Base-by-base conservation (phyloP, 2,329 filamentous ascomycete genomes). In the Pleomassaria siparia region DNA sequence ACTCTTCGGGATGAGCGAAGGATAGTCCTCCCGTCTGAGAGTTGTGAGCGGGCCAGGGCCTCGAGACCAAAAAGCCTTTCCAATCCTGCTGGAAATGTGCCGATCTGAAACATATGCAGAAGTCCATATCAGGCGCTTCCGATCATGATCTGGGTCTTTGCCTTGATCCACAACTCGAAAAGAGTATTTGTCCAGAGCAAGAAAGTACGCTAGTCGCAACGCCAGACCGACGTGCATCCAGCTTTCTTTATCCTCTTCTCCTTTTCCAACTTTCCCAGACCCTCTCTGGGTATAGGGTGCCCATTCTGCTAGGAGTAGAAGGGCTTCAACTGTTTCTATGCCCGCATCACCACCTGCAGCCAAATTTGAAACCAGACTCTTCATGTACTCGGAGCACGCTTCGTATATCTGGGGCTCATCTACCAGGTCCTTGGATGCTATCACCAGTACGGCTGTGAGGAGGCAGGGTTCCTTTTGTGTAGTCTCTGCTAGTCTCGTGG, bases 211-310 rank as follows among this genome's bases (percentile, higher is more conserved):
- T 2, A 87, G 80, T 6, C 86, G 79, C 6, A 89, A 71, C 2
- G 86, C 86, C 16, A 86, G 78, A 1, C 86, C 86, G 5, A 88
- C 84, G 57, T 88, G 83, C 85, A 89, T 89, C 86, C 86, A 89
- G 0, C 85, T 85, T 24, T 86, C 85, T 36, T 86, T 80, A 57
- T 89, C 86, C 62, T 89, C 86, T 64, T 89, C 86, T 8, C 86
- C 86, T 46, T 85, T 79, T 0, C 86, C 86, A 16, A 89, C 83
- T 21, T 80, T 76, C 25, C 82, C 82, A 24, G 82, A 80, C 2
- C 78, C 78, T 5, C 83, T 74, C 2, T 84, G 78, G 0, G 83
- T 82, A 51, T 87, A 85, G 0, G 85, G 84, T 6, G 84, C 85
- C 86, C 86, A 89, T 60, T 89, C 86, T 0, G 86, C 86, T 1